Percentiles rank a stretch among this genome's conserved stretches.
phyloP scores from a whole-genome alignment of 2,329 filamentous ascomycete genomes.

The Pestalotiopsis sp. region DNA sequence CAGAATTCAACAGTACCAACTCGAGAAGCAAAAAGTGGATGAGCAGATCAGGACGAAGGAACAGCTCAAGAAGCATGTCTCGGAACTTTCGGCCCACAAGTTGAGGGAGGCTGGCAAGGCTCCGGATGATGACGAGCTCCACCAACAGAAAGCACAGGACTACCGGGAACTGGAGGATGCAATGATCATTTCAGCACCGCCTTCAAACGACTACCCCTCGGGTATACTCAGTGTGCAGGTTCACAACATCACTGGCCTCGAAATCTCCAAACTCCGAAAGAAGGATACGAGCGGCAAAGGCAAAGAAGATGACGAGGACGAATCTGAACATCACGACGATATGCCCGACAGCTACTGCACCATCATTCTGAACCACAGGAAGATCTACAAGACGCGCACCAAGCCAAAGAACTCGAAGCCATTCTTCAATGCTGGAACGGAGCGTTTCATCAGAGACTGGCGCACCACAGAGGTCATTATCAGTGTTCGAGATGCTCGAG shows the following conservation, averaged over 20 bases:
- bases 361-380: slow-evolving; percentile 74
- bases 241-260: slow-evolving; percentile 72
- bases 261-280: slow-evolving; percentile 63
- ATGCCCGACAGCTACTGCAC: slow-evolving; percentile 73
- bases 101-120: slow-evolving; percentile 64
- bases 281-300: slow-evolving; percentile 49
- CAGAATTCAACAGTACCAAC: slow-evolving; percentile 62
- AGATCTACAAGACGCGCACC: slow-evolving; percentile 69
- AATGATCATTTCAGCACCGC: slow-evolving; percentile 70
- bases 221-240: slow-evolving; percentile 73
- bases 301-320: slow-evolving; percentile 53
- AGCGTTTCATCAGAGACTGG: slow-evolving; percentile 73
- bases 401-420: slow-evolving; percentile 80
- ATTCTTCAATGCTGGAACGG: slow-evolving; percentile 77
- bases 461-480: slow-evolving; percentile 68
- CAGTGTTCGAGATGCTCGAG: slow-evolving; percentile 66
- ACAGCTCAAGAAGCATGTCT: slow-evolving; percentile 61
- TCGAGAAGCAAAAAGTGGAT: slow-evolving; percentile 63
- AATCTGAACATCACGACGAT: slow-evolving; percentile 63
- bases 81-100: slow-evolving; percentile 58
- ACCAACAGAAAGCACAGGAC: slow-evolving; percentile 70
- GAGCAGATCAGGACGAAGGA: slow-evolving; percentile 58
- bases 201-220: slow-evolving; percentile 61
- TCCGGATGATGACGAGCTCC: slow-evolving; percentile 62
- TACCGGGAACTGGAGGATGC: slow-evolving; percentile 62